Percentiles rank a stretch among this genome's conserved stretches.
Evolutionary conservation across 1,284 basidiomycete species (phyloP).

Genomic region (Phylloporus gajari): DNA sequence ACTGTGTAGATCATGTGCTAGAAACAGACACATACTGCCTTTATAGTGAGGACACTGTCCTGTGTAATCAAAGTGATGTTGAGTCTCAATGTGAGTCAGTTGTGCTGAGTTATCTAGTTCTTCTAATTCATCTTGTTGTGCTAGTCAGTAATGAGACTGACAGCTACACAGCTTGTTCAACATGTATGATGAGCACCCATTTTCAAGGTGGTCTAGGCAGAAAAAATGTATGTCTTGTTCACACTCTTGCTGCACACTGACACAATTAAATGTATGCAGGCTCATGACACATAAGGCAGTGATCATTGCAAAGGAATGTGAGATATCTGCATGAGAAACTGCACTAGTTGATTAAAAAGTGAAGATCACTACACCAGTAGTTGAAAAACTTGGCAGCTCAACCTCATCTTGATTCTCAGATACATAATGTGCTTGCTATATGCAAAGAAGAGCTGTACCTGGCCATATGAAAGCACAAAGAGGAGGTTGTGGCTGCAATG

Average conservation of each 20-base stretch:
- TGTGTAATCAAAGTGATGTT: constrained; percentile 89
- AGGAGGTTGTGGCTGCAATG: constrained; percentile 73
- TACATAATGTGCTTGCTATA: constrained; percentile 66
- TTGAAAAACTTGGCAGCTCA: constrained; percentile 58
- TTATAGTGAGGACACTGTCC: constrained; percentile 78
- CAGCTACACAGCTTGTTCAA: constrained; percentile 79
- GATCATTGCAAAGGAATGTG: constrained; percentile 67
- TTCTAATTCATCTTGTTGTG: background rate
- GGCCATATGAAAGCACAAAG: constrained; percentile 72
- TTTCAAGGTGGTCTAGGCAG: constrained; percentile 77
- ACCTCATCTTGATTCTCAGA: constrained; percentile 58
- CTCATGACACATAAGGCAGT: constrained; percentile 66
- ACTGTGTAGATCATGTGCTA: constrained; percentile 38
- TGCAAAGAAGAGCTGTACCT: too few relatives aligned
- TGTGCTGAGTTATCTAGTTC: constrained; percentile 2
- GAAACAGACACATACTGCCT: constrained; percentile 87
- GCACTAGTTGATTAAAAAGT: constrained; percentile 65
- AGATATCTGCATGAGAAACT: constrained; percentile 69
- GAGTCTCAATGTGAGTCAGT: constrained; percentile 75
- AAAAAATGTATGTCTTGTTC: constrained; percentile 72
- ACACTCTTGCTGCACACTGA: constrained; percentile 8
- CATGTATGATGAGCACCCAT: constrained; percentile 81
- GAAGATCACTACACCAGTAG: constrained; percentile 56
- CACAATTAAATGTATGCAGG: constrained; percentile 49
- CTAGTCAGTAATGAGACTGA: constrained; percentile 86